Conservation (phyloP, 768 basidiomycete genomes). For the Punctularia strigosozonata region DNA sequence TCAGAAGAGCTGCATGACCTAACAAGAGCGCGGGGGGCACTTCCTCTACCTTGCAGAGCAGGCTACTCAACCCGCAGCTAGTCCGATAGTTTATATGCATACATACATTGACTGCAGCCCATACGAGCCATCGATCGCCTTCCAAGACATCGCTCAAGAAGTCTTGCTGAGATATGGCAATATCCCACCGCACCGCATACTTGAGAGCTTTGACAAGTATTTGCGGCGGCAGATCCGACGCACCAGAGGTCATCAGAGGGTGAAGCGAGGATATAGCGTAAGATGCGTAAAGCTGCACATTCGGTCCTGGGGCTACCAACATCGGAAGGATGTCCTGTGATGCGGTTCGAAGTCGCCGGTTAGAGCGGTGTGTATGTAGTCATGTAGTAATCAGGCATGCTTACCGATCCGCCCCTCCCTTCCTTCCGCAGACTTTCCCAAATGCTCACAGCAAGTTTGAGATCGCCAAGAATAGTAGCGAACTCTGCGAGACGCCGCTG, state of each 20-base stretch:
- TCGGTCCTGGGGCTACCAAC: constrained; percentile 53
- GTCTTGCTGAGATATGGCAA: constrained; percentile 42
- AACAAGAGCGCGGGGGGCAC: constrained; percentile 67
- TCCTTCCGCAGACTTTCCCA: constrained; percentile 89
- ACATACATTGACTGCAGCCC: constrained; percentile 74
- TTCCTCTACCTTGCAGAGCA: constrained; percentile 59
- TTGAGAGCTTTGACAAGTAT: constrained; percentile 59
- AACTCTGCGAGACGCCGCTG: constrained; percentile 91
- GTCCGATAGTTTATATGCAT: constrained; percentile 2
- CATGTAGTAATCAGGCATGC: too few relatives aligned
- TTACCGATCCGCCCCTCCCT: constrained; percentile 74
- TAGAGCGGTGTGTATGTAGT: too few relatives aligned
- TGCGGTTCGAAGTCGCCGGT: too few relatives aligned
- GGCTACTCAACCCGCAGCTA: constrained; percentile 5
- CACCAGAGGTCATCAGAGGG: too few relatives aligned
- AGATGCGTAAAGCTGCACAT: constrained; percentile 45
- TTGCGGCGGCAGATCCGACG: constrained; percentile 40
- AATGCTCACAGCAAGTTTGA: constrained; percentile 66
- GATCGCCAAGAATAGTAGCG: constrained; percentile 84
- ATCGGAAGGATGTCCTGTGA: constrained; percentile 73
- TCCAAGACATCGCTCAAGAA: constrained; percentile 48
- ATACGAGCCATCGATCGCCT: constrained; percentile 79
- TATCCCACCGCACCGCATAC: constrained; percentile 71
- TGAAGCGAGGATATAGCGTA: constrained; percentile 44
- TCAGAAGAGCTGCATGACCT: constrained; percentile 69